Base-by-base conservation (phyloP, 2,329 filamentous ascomycete species). In the Paramyrothecium roridum region DNA sequence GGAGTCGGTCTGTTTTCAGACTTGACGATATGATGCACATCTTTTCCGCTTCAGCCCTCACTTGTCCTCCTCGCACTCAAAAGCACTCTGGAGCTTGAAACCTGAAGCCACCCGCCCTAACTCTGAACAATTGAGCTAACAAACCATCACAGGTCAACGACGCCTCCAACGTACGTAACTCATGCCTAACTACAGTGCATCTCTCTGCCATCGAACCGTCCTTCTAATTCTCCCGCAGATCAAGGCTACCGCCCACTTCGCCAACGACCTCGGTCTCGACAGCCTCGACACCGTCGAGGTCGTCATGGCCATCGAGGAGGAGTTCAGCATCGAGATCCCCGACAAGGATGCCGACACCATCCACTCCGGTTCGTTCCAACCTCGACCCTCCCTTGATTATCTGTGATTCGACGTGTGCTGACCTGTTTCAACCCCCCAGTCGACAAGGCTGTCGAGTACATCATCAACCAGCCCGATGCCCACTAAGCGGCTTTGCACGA, bases 231-330 rank as follows among this genome's bases (percentile, higher is more conserved):
- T 48, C 54, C 19, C 26, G 33, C 59, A 98, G 93, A 91, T 99
- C 73, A 91, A 87, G 69, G 78, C 85, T 61, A 82, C 80, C 53
- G 88, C 93, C 57, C 93, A 98, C 84, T 99, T 99, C 79, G 84
- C 91, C 72, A 98, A 97, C 76, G 93, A 99, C 78, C 89, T 99
- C 61, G 95, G 93, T 63, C 82, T 99, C 69, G 95, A 99, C 81
- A 96, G 90, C 79, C 85, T 99, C 76, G 95, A 99, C 76, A 97
- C 95, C 61, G 95, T 99, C 61, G 95, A 99, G 83, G 95, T 99
- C 64, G 95, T 99, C 68, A 99, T 99, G 95, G 95, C 95, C 64
- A 98, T 99, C 78, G 95, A 99, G 85, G 95, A 99, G 79, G 81
- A 87, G 69, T 86, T 87, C 71, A 85, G 91, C 88, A 95, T 97